Conservation (phyloP, 257 asterid species). For the Solanum lycopersicoides region DNA sequence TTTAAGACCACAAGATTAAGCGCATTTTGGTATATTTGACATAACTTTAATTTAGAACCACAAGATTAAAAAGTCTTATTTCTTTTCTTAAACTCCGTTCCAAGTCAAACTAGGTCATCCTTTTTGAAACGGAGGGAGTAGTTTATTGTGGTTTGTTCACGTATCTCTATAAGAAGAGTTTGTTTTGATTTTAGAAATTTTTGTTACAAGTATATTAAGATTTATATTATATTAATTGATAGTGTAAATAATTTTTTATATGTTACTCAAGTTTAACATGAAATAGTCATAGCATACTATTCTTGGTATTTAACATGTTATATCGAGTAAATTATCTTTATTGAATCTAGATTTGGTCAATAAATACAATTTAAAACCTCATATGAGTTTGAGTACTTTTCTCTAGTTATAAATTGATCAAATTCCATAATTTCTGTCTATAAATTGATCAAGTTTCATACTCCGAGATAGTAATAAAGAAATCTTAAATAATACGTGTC, state of each 20-base stretch:
- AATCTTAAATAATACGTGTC: too few relatives aligned
- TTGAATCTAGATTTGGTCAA: background rate
- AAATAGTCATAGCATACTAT: background rate
- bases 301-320: too few relatives aligned
- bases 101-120: too few relatives aligned
- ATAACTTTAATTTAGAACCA: too few relatives aligned
- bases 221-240: background rate
- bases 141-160: background rate
- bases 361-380: background rate
- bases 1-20: too few relatives aligned
- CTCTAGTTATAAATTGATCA: background rate
- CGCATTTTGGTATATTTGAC: too few relatives aligned
- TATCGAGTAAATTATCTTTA: too few relatives aligned
- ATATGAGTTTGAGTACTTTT: background rate
- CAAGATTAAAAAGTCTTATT: too few relatives aligned
- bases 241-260: background rate
- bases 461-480: background rate
- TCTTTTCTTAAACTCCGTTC: too few relatives aligned
- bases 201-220: background rate
- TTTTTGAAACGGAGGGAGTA: too few relatives aligned
- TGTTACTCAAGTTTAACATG: background rate
- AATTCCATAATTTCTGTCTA: background rate
- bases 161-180: background rate
- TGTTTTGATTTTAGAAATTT: background rate
- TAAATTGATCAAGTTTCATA: background rate